phyloP scores from a whole-genome alignment of 768 basidiomycete genomes.

The Lactarius quietus region DNA sequence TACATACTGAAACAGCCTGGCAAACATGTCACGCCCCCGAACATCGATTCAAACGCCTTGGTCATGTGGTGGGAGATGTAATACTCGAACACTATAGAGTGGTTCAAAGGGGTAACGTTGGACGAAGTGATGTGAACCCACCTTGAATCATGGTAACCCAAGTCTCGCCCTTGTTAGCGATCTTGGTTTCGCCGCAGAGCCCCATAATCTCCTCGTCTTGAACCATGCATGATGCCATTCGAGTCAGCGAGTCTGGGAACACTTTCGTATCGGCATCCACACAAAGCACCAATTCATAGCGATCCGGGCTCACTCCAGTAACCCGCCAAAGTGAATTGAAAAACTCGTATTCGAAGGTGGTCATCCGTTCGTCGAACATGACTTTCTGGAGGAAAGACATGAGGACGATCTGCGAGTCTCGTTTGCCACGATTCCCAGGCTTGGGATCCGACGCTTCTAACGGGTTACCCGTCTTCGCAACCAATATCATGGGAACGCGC shows the following conservation, averaged over 20 bases:
- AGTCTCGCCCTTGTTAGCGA: conserved; percentile 97
- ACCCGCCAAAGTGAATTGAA: conserved; percentile 98
- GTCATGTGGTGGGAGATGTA: conserved; percentile 99
- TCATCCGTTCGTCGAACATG: conserved; percentile 99
- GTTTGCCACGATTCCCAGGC: conserved; percentile 98
- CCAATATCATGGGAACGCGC: conserved; percentile 91
- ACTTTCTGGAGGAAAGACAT: conserved; percentile 99
- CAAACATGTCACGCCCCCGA: conserved; percentile 98
- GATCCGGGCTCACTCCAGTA: conserved; percentile 93
- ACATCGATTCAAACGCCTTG: conserved; percentile 99
- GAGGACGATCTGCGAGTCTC: conserved; percentile 95
- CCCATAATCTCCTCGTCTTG: conserved; percentile 99
- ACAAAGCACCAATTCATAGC: conserved; percentile 92
- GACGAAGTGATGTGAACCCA: conserved; percentile 31
- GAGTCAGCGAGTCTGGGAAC: conserved; percentile 95
- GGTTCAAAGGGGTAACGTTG: not conserved
- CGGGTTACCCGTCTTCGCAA: conserved; percentile 94
- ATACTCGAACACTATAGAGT: conserved; percentile 87
- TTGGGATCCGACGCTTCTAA: conserved; percentile 85
- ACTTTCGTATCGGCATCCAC: conserved; percentile 99
- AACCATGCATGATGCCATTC: conserved; percentile 97
- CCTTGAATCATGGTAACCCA: conserved; percentile 99
- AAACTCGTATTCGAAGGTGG: conserved; percentile 98
- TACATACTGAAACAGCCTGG: conserved; percentile 99
- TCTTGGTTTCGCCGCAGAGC: conserved; percentile 98